Conservation (phyloP, 148 eudicot species). For the Camellia sinensis region DNA sequence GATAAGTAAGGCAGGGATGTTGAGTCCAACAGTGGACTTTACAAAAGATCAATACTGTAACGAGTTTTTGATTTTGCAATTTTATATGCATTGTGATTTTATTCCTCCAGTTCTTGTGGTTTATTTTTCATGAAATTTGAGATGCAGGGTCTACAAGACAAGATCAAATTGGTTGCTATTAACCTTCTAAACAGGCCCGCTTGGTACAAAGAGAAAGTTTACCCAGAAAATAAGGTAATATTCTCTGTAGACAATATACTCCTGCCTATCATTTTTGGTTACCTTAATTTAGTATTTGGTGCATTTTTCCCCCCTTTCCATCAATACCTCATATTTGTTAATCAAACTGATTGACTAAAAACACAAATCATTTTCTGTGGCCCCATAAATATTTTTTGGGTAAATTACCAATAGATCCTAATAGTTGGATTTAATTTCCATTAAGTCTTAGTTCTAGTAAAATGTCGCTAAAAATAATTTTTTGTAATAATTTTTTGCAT, state of each 20-base stretch:
- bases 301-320: no score
- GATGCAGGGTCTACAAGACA: conserved; percentile 72
- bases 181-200: conserved; percentile 43
- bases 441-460: no score
- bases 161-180: conserved; percentile 46
- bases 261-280: background rate
- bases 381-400: no score
- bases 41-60: no score
- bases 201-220: conserved; percentile 90
- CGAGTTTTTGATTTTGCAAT: background rate
- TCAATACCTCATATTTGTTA: no score
- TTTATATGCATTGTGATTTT: background rate
- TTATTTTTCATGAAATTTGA: background rate
- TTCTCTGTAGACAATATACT: background rate
- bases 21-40: background rate
- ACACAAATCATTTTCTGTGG: no score
- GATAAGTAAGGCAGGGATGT: background rate
- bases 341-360: no score
- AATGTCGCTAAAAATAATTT: no score
- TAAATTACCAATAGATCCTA: no score
- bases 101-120: background rate
- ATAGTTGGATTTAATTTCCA: no score
- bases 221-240: conserved; percentile 61
- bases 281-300: background rate
- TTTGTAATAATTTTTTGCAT: no score